Conservation (phyloP, 345 rosid genomes). For the Ricinus communis region DNA sequence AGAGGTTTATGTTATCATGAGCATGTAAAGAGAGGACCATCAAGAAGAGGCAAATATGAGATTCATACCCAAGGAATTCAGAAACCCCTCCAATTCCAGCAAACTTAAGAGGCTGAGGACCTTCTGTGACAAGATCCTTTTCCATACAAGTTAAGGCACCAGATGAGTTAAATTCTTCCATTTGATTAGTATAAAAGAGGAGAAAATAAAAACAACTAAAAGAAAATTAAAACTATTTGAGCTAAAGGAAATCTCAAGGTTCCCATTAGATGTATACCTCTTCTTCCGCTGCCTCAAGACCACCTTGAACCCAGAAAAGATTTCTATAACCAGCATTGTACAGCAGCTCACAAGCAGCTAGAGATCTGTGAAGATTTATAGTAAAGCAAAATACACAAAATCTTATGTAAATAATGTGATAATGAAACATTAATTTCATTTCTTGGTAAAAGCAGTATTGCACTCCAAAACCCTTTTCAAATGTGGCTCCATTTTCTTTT, state of each 20-base stretch:
- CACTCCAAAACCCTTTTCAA: background rate
- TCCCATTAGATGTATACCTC: slow-evolving; percentile 49
- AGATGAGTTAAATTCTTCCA: slow-evolving; percentile 10
- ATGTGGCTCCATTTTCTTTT: background rate
- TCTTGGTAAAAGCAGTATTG: background rate
- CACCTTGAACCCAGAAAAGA: slow-evolving; percentile 93
- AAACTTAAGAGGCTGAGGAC: slow-evolving; percentile 70
- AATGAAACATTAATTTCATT: background rate
- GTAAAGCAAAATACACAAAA: slow-evolving; percentile 1
- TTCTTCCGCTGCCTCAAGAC: slow-evolving; percentile 82
- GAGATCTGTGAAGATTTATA: slow-evolving; percentile 53
- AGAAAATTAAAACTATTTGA: slow-evolving; percentile 9
- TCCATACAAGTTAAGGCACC: slow-evolving; percentile 17
- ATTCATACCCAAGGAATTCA: slow-evolving; percentile 78
- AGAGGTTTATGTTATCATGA: background rate
- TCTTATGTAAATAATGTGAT: background rate
- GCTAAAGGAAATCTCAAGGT: slow-evolving; percentile 20
- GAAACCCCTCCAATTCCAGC: slow-evolving; percentile 91
- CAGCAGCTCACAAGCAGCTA: slow-evolving; percentile 86
- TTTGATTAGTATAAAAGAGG: background rate
- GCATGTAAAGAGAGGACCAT: background rate
- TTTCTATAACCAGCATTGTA: slow-evolving; percentile 71
- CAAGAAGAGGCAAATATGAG: slow-evolving; percentile 14
- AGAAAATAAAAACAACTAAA: background rate
- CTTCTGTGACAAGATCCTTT: slow-evolving; percentile 83